These are phyloP conservation scores for Ceratobasidium sp. DNA, from an alignment of 1,284 basidiomycete species.

Conservation along the genomic window DNA sequence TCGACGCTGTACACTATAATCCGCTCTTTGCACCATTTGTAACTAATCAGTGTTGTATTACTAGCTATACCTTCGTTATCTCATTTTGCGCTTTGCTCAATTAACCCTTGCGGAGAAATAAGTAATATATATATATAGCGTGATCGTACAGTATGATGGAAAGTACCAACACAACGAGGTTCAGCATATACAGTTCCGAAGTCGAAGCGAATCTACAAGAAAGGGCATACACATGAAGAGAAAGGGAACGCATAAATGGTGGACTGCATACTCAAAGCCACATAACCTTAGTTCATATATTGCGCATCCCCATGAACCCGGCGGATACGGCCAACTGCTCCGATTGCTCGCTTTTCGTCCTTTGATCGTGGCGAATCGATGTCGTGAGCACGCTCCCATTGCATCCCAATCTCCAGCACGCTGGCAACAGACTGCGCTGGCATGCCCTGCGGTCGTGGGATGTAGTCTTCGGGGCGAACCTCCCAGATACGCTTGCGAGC, in stretches of 20 bases:
- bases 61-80: slow-evolving; percentile 14
- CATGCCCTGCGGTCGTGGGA: slow-evolving; percentile 25
- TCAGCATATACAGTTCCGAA: slow-evolving; percentile 14
- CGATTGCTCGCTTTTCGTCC: slow-evolving; percentile 1
- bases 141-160: slow-evolving; percentile 6
- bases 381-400: slow-evolving; percentile 36
- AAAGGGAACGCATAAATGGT: slow-evolving; percentile 4
- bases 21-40: slow-evolving; percentile 5
- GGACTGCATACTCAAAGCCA: neutral
- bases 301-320: slow-evolving; percentile 37
- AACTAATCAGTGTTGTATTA: slow-evolving; percentile 26
- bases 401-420: slow-evolving; percentile 43
- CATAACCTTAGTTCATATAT: slow-evolving; percentile 32
- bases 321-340: slow-evolving; percentile 28
- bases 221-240: slow-evolving; percentile 34
- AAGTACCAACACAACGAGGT: neutral
- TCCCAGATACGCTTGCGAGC: slow-evolving; percentile 40
- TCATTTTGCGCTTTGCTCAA: neutral
- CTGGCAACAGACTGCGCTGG: slow-evolving; percentile 34
- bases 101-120: neutral
- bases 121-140: slow-evolving; percentile 16
- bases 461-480: slow-evolving; percentile 29
- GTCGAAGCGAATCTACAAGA: slow-evolving; percentile 25
- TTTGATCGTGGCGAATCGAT: slow-evolving; percentile 6
- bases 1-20: slow-evolving; percentile 15